Evolutionary conservation across 192 early-diverging fungal genomes (phyloP).

Genomic region (Entophlyctis luteolus): DNA sequence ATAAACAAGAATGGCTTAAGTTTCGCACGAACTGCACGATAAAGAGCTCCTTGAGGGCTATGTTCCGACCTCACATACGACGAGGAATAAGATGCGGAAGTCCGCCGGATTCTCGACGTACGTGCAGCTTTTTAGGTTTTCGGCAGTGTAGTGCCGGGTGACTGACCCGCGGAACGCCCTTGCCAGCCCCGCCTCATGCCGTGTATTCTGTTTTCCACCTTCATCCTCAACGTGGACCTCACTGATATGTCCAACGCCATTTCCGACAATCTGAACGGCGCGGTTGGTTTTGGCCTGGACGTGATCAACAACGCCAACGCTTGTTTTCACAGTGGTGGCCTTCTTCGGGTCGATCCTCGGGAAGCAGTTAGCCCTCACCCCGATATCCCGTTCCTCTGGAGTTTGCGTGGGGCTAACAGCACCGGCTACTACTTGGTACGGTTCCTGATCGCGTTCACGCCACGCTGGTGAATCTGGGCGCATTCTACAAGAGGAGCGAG

Average conservation of each 20-base stretch:
- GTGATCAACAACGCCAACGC: background rate
- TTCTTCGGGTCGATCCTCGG: conserved; percentile 1
- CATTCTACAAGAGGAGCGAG: conserved; percentile 18
- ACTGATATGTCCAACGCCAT: conserved; percentile 4
- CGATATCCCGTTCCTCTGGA: no score
- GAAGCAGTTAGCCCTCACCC: conserved; percentile 11
- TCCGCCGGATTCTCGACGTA: conserved; percentile 11
- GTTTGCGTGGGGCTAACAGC: no score
- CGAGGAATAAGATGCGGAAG: background rate
- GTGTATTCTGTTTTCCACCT: conserved; percentile 6
- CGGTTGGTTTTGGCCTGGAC: background rate
- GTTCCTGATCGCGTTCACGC: conserved; percentile 17
- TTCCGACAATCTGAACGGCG: background rate
- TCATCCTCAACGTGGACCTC: conserved; percentile 9
- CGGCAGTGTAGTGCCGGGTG: no score
- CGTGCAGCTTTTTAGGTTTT: background rate
- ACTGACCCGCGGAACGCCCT: no score
- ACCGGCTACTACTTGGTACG: conserved; percentile 11
- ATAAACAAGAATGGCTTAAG: no score
- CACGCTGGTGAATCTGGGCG: conserved; percentile 23
- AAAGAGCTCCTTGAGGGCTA: no score
- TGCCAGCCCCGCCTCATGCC: conserved; percentile 7
- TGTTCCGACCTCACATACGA: no score
- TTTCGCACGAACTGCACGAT: no score
- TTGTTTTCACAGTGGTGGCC: background rate